Base-by-base conservation (phyloP, 805 yeast genomes). In the Yarrowia divulgata region DNA sequence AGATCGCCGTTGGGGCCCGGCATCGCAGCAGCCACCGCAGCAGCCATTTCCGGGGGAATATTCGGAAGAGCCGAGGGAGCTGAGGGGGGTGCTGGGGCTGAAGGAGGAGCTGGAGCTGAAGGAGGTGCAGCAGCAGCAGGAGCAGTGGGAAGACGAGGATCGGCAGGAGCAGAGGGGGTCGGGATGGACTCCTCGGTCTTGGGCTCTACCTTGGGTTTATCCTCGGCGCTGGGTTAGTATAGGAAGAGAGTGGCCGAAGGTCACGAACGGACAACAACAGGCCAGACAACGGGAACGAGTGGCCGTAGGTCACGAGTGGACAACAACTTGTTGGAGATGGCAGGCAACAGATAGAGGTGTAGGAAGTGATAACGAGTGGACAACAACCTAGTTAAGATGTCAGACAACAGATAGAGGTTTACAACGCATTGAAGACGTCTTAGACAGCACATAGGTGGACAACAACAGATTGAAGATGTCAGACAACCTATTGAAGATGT, bases 161-260 rank as follows among this genome's bases (percentile, higher is more conserved):
- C 50, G 23, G 74, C 64, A 39, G 74, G 67, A 29, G 73, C 62
- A n/a, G 72, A 54, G 16, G 70, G 60, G 9, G 69, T 39, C 63
- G n/a, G 35, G 52, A 57, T 14, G 71, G 34, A 5, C 16, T 43
- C 66, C 40, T 45, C 70, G 8, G 43, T 39, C 39, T 67, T 68
- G 46, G 69, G 46, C 46, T 57, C 60, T 8, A 23, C 66, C 58
- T 70, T 73, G 67, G 43, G 58, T 18, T 52, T 52, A 16, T 78
- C 82, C 39, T 75, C 80, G 32, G 78, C 81, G 71, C 78, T 76
- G 72, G 55, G 71, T 75, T 63, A 48, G 57, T 35, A 32, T 1
- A 9, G 50, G 57, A 1, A 50, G 42, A 4, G 40, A 35, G 40
- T 16, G 57, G 57, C 57, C 57, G 57, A 10, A 35, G 57, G 57